Conservation (phyloP, 2,329 filamentous ascomycete genomes). For the Venturia aucupariae region DNA sequence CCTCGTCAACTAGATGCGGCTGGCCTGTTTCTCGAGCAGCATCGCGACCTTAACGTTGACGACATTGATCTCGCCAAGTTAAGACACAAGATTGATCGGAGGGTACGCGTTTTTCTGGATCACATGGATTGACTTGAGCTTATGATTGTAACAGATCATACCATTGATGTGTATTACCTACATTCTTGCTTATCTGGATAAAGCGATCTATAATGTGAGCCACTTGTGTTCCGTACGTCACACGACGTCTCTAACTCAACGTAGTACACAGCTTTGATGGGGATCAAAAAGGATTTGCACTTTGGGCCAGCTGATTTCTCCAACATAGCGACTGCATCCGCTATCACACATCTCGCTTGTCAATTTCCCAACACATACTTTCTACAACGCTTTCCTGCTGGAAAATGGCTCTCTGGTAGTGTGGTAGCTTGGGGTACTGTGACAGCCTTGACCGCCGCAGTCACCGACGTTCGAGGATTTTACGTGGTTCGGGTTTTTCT, state of each 20-base stretch:
- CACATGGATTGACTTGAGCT: background rate
- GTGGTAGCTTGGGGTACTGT: constrained; percentile 40
- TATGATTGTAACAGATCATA: constrained; percentile 17
- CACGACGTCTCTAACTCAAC: background rate
- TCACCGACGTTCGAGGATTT: constrained; percentile 41
- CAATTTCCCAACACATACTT: constrained; percentile 11
- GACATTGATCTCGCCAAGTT: constrained; percentile 9
- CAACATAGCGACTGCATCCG: constrained; percentile 16
- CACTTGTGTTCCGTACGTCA: constrained; percentile 20
- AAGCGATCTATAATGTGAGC: constrained; percentile 22
- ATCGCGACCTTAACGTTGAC: background rate
- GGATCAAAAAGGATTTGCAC: constrained; percentile 28
- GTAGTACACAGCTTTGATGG: constrained; percentile 25
- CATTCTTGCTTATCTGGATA: constrained; percentile 33
- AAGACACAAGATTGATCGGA: constrained; percentile 9
- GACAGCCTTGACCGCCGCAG: constrained; percentile 38
- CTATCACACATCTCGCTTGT: constrained; percentile 11
- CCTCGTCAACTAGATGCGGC: constrained; percentile 3
- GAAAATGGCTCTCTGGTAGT: constrained; percentile 8
- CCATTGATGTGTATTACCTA: constrained; percentile 33
- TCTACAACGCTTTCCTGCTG: constrained; percentile 4
- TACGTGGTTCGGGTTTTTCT: constrained; percentile 42
- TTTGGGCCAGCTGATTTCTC: constrained; percentile 28
- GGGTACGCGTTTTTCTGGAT: background rate
- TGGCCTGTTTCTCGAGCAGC: background rate